Evolutionary conservation across 2,329 filamentous ascomycete genomes (phyloP).

Genomic region (Pezicula rhizophila): DNA sequence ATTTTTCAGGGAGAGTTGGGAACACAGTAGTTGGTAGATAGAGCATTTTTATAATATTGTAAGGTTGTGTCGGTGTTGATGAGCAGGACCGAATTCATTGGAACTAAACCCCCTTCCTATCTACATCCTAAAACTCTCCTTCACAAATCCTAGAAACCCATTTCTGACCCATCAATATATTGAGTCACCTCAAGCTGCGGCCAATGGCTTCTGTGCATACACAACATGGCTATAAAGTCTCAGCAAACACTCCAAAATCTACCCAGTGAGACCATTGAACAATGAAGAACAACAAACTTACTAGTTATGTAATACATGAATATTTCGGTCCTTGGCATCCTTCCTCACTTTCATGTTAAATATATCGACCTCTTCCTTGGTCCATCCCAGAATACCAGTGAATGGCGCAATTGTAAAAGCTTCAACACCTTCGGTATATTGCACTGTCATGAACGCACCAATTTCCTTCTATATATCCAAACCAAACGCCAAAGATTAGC

Average conservation of each 20-base stretch:
- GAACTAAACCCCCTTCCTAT: no score
- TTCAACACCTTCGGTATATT: conserved; percentile 11
- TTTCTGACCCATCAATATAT: no score
- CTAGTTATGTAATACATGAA: background rate
- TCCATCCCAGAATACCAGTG: conserved; percentile 19
- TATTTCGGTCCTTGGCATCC: background rate
- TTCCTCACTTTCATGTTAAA: background rate
- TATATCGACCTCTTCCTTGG: conserved; percentile 27
- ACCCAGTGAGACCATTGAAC: background rate
- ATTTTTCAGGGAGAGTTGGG: no score
- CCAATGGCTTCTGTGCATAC: background rate
- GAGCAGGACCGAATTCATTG: no score
- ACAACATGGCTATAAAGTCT: background rate
- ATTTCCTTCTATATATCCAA: background rate
- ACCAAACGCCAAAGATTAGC: no score
- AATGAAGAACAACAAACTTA: background rate
- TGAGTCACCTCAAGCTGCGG: no score
- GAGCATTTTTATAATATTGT: no score
- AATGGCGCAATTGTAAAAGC: conserved; percentile 1
- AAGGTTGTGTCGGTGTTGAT: no score
- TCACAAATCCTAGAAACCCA: no score
- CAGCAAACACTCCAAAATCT: background rate
- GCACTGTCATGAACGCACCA: conserved; percentile 3
- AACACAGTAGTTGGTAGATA: no score
- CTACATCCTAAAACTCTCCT: no score